Conservation (phyloP, 139 green algal species). For the Volvox reticuliferus region DNA sequence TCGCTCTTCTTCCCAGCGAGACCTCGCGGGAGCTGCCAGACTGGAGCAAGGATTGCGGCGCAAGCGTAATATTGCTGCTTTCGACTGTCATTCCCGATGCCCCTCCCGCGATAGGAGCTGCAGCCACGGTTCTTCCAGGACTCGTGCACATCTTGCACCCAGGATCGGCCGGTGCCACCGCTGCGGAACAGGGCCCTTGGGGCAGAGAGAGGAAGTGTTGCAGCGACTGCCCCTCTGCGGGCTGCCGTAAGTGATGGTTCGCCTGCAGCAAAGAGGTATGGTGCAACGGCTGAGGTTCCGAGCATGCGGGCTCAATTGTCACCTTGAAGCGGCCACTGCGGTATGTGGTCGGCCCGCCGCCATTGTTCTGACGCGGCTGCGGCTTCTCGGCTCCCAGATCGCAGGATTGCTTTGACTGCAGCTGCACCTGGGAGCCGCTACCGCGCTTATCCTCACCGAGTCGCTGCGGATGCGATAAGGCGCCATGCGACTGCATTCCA, state of each 20-base stretch:
- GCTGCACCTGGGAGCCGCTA: background rate
- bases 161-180: too few species aligned
- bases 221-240: background rate
- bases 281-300: background rate
- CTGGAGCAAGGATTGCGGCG: too few species aligned
- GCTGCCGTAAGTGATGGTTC: background rate
- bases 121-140: too few species aligned
- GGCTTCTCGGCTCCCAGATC: background rate
- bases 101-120: too few species aligned
- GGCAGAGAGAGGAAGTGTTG: background rate
- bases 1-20: too few species aligned
- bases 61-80: too few species aligned
- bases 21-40: too few species aligned
- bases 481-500: background rate
- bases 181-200: background rate
- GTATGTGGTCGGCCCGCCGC: background rate
- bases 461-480: background rate
- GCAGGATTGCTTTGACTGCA: background rate
- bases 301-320: constrained; percentile 36
- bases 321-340: constrained; percentile 50
- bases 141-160: too few species aligned
- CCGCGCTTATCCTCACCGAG: background rate
- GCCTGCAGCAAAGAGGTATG: background rate
- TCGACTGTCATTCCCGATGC: too few species aligned
- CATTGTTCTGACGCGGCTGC: background rate